phyloP scores from a whole-genome alignment of 1,284 basidiomycete species.

The Schizopora paradoxa region DNA sequence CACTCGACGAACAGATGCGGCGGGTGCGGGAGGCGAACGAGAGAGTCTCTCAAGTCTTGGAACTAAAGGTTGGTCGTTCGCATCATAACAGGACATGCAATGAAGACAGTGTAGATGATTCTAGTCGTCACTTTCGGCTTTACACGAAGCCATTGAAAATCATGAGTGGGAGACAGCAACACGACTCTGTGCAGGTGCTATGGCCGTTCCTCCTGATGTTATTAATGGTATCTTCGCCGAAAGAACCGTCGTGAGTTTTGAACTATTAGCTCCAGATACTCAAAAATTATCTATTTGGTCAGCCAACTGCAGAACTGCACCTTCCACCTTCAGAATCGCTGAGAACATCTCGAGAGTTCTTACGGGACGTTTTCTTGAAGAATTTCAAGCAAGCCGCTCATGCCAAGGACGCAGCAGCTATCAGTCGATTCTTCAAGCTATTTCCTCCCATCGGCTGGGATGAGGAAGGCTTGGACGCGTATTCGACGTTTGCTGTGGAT shows the following conservation, averaged over 20 bases:
- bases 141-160: constrained; percentile 74
- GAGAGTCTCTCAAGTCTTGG: constrained; percentile 81
- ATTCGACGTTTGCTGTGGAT: constrained; percentile 89
- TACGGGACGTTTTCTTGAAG: constrained; percentile 74
- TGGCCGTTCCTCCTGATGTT: constrained; percentile 75
- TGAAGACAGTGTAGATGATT: too few species aligned
- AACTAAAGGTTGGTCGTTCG: constrained; percentile 65
- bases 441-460: constrained; percentile 93
- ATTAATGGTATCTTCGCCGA: constrained; percentile 84
- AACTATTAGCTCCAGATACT: constrained; percentile 3
- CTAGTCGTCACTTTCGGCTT: constrained; percentile 73
- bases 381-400: constrained; percentile 79
- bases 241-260: constrained; percentile 69
- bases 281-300: constrained; percentile 12
- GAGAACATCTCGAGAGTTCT: constrained; percentile 64
- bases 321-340: constrained; percentile 83
- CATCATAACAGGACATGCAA: constrained; percentile 7
- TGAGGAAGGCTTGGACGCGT: constrained; percentile 89
- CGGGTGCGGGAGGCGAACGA: constrained; percentile 82
- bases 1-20: constrained; percentile 87
- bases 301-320: constrained; percentile 89
- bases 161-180: constrained; percentile 96
- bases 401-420: constrained; percentile 78
- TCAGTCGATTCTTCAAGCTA: constrained; percentile 93
- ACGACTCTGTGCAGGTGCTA: constrained; percentile 84